phyloP scores from a whole-genome alignment of 352 stramenopile genomes.

The Aphanomyces cochlioides region DNA sequence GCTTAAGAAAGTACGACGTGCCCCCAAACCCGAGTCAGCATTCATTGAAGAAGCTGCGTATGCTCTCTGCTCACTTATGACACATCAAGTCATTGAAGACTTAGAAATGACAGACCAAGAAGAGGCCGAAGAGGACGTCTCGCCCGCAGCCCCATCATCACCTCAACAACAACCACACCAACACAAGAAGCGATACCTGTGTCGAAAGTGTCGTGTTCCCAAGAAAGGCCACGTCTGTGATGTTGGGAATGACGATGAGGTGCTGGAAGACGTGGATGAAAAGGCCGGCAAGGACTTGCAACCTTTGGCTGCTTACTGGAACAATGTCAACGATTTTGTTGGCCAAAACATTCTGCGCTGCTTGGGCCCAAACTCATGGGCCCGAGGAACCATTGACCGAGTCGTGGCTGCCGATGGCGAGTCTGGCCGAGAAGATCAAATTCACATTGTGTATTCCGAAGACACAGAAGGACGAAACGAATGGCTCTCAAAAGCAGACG shows the following conservation, averaged over 20 bases:
- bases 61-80: constrained; percentile 28
- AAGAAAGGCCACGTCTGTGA: constrained; percentile 32
- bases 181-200: constrained; percentile 30
- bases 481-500: constrained; percentile 21
- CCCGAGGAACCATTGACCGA: constrained; percentile 14
- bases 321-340: constrained; percentile 8
- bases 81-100: constrained; percentile 26
- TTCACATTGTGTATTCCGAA: constrained; percentile 24
- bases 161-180: neutral
- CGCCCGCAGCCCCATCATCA: neutral
- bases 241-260: neutral
- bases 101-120: constrained; percentile 12
- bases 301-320: constrained; percentile 14
- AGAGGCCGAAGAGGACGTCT: constrained; percentile 19
- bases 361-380: constrained; percentile 20
- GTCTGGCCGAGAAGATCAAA: neutral
- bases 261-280: neutral
- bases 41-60: constrained; percentile 30
- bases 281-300: neutral
- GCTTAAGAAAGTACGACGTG: neutral
- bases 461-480: neutral
- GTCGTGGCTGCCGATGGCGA: neutral
- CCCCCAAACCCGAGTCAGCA: neutral
- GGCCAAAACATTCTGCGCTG: constrained; percentile 18
- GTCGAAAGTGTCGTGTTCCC: constrained; percentile 30